Percentiles rank a stretch among this genome's conserved stretches.
phyloP scores from a whole-genome alignment of 2,329 filamentous ascomycete genomes.

The Aspergillus sp. region DNA sequence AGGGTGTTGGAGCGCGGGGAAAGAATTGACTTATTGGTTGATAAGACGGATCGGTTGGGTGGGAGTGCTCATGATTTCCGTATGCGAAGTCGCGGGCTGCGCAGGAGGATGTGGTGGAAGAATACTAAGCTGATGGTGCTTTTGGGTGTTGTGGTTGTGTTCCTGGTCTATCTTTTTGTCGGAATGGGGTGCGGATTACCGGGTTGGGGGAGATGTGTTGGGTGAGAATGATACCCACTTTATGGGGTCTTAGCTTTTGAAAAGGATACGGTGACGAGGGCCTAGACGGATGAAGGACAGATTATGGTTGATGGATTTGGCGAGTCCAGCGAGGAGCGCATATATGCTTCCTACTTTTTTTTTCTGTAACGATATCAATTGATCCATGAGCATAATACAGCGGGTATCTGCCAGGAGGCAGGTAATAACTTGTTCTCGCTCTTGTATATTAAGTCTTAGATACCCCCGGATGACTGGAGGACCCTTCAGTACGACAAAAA shows the following conservation, averaged over 20 bases:
- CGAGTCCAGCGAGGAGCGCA: not conserved
- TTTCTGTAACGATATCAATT: not conserved
- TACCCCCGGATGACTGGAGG: too few species aligned
- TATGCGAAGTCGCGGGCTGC: slow-evolving; percentile 78
- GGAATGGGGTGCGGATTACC: slow-evolving; percentile 72
- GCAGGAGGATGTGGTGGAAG: slow-evolving; percentile 99
- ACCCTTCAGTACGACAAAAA: too few species aligned
- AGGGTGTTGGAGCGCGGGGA: slow-evolving; percentile 85
- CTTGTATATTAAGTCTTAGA: too few species aligned
- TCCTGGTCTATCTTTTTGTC: slow-evolving; percentile 69
- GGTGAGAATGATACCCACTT: slow-evolving; percentile 12
- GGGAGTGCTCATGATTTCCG: slow-evolving; percentile 88
- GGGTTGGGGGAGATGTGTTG: slow-evolving; percentile 48
- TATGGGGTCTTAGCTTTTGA: too few species aligned
- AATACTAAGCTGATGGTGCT: slow-evolving; percentile 93
- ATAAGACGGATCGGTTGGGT: slow-evolving; percentile 92
- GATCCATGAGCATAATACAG: too few species aligned
- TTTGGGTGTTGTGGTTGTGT: slow-evolving; percentile 67
- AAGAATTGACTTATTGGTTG: slow-evolving; percentile 87
- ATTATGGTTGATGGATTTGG: not conserved
- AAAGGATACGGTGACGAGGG: too few species aligned
- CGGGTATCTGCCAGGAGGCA: too few species aligned
- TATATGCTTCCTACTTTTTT: not conserved
- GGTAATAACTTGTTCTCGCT: too few species aligned
- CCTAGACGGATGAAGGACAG: not conserved